Conservation (phyloP, 2,329 filamentous ascomycete species). For the Colletotrichum graminicola region DNA sequence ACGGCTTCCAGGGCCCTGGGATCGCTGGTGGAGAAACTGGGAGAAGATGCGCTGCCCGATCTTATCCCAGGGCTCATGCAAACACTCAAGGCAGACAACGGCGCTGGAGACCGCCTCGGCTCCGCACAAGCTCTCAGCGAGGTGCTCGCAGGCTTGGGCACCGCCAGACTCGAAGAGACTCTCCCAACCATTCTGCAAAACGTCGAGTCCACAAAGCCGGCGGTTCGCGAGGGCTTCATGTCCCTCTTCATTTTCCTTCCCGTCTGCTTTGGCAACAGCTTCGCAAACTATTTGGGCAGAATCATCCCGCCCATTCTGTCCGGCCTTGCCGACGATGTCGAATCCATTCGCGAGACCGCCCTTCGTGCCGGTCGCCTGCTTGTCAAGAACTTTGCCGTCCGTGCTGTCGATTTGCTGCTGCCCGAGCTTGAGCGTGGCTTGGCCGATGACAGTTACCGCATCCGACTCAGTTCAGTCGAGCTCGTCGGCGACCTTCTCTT, state of each 20-base stretch:
- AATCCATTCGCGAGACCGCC: constrained; percentile 97
- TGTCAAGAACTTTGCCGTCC: constrained; percentile 98
- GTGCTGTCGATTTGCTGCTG: constrained; percentile 92
- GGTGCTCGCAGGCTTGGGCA: constrained; percentile 94
- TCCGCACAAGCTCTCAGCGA: constrained; percentile 97
- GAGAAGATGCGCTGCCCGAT: constrained; percentile 95
- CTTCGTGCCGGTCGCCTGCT: constrained; percentile 91
- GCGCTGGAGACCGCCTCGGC: constrained; percentile 93
- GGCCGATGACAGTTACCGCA: constrained; percentile 97
- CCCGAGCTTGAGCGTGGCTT: constrained; percentile 96
- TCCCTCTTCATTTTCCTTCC: constrained; percentile 99
- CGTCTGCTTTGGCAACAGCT: constrained; percentile 98
- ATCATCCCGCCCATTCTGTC: constrained; percentile 96
- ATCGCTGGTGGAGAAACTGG: constrained; percentile 97
- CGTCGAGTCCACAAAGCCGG: constrained; percentile 88
- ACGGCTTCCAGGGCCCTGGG: constrained; percentile 96
- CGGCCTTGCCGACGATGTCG: constrained; percentile 94
- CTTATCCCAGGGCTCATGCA: constrained; percentile 98
- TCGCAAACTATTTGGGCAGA: constrained; percentile 92
- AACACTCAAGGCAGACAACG: constrained; percentile 96
- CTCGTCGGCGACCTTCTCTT: constrained; percentile 96
- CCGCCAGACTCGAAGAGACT: constrained; percentile 92
- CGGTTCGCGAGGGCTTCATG: constrained; percentile 98
- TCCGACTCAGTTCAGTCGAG: constrained; percentile 97
- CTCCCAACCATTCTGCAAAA: constrained; percentile 97